These are phyloP conservation scores for Colletotrichum gloeosporioides DNA, from an alignment of 2,329 filamentous ascomycete genomes.

Conservation along the genomic window DNA sequence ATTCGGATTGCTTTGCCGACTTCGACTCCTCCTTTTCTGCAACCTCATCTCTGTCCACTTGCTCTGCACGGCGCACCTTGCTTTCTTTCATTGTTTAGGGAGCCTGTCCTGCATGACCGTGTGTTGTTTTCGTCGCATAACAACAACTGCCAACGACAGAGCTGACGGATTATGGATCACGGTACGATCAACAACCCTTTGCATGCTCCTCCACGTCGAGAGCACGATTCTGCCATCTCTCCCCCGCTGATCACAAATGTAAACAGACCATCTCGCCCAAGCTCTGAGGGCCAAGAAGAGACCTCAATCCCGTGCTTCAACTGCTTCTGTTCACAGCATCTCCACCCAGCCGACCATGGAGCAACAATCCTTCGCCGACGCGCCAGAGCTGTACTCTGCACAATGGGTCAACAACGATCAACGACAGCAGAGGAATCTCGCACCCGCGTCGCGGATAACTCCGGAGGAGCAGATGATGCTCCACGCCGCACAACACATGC, in stretches of 20 bases:
- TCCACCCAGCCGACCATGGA: conserved; percentile 58
- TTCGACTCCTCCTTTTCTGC: not conserved
- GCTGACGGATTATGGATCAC: conserved; percentile 18
- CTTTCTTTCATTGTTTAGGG: conserved; percentile 17
- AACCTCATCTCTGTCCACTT: not conserved
- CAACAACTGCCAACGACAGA: conserved; percentile 6
- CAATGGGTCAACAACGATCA: conserved; percentile 57
- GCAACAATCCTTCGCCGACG: conserved; percentile 47
- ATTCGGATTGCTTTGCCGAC: conserved; percentile 1
- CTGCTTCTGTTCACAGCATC: conserved; percentile 61
- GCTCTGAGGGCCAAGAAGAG: conserved; percentile 50
- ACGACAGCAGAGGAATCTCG: conserved; percentile 48
- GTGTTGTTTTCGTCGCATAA: conserved; percentile 25
- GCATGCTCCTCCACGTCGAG: not conserved
- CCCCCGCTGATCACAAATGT: conserved; percentile 25
- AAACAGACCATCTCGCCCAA: conserved; percentile 36
- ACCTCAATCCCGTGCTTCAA: conserved; percentile 60
- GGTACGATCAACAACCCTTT: conserved; percentile 2
- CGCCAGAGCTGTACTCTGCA: conserved; percentile 49
- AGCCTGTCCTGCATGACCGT: conserved; percentile 11
- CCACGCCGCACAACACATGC: conserved; percentile 57
- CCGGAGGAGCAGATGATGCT: conserved; percentile 66
- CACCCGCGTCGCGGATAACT: conserved; percentile 51
- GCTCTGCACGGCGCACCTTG: not conserved
- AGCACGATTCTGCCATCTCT: conserved; percentile 23